Base-by-base conservation (phyloP, 2,329 filamentous ascomycete species). In the Rhynchosporium agropyri region DNA sequence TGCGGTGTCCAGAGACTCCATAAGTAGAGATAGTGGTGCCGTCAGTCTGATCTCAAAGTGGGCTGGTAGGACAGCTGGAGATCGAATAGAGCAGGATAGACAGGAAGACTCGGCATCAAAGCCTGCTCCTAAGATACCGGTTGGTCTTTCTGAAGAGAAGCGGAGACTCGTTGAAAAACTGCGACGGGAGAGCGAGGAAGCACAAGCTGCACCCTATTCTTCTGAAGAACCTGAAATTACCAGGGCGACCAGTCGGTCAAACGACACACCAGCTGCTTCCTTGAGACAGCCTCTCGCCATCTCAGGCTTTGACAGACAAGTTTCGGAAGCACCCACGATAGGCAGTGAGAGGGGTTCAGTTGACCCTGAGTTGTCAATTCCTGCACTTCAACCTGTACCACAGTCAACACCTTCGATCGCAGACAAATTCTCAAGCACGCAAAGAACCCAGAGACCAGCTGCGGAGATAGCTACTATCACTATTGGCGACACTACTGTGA, bases 21-120 rank as follows among this genome's bases (percentile, higher is more conserved):
- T 68, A 66, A 48, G 42, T 58, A 67, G 61, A 66, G 71, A 74
- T 59, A 50, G 64, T 38, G 67, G 70, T 54, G 67, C 71, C 33
- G 68, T 76, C 42, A 77, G 74, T 49, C 64, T 82, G 50, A 79
- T 83, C 53, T 78, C 78, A 12, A 75, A 78, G 26, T 82, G 81
- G 81, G 69, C 75, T 6, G 74, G 74, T n/a, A 74, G 73, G 57
- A 75, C 76, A 45, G 68, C 73, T 9, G 74, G 76, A 55, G 48
- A 67, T 43, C 72, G 74, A n/a, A 15, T 46, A 5, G 65, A 70
- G 8, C 42, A 46, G 2, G 60, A 54, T 8, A 29, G 43, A 13
- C 33, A 62, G 46, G 43, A 29, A 28, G 20, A 46, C 12, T 28
- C 40, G 12, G 46, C n/a, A 42, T 43, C 40, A 15, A 63, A 65